Evolutionary conservation across 352 stramenopile genomes (phyloP).

Genomic region (Globisporangium barbulae): DNA sequence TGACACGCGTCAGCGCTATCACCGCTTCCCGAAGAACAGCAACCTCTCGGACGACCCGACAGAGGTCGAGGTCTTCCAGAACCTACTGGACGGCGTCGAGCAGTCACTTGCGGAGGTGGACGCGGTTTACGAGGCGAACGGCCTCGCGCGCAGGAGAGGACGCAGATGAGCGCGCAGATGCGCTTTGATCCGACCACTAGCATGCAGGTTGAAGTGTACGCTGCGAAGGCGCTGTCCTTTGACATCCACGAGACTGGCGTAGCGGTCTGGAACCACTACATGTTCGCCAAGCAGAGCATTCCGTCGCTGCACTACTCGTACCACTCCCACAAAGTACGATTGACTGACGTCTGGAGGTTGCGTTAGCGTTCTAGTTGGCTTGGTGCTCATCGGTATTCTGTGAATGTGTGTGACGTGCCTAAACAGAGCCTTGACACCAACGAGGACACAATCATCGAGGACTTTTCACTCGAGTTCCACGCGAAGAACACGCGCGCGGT

Average conservation of each 20-base stretch:
- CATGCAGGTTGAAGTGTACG: constrained; percentile 21
- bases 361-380: not conserved
- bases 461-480: constrained; percentile 54
- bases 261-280: constrained; percentile 39
- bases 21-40: not conserved
- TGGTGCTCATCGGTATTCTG: not conserved
- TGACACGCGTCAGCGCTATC: not conserved
- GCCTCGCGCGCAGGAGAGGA: constrained; percentile 19
- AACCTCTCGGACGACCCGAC: not conserved
- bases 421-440: not conserved
- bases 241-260: constrained; percentile 19
- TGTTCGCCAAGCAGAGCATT: constrained; percentile 20
- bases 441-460: constrained; percentile 55
- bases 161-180: constrained; percentile 22
- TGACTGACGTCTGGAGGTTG: not conserved
- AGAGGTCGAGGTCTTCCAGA: constrained; percentile 16
- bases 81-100: constrained; percentile 22
- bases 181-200: constrained; percentile 23
- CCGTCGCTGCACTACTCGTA: constrained; percentile 34
- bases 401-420: not conserved
- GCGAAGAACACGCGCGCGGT: constrained; percentile 36
- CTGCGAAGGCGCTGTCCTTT: constrained; percentile 32
- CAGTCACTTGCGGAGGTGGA: constrained; percentile 24
- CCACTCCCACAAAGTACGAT: constrained; percentile 17
- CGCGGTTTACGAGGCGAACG: constrained; percentile 19